Evolutionary conservation across 2,329 filamentous ascomycete species (phyloP).

Genomic region (Colletotrichum spinosum): DNA sequence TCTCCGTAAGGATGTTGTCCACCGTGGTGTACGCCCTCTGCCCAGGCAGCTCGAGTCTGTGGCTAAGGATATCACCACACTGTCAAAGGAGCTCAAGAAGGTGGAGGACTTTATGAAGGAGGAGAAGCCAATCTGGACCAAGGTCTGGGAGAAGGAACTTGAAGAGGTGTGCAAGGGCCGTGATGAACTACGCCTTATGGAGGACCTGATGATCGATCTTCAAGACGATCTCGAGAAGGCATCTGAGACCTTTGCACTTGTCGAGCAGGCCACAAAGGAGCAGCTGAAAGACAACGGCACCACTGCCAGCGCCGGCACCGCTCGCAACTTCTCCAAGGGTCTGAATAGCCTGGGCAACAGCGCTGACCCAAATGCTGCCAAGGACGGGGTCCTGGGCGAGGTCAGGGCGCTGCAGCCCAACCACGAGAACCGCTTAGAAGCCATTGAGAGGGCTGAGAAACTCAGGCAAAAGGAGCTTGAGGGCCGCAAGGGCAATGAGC

Average conservation of each 20-base stretch:
- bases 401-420: constrained; percentile 94
- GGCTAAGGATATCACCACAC: constrained; percentile 84
- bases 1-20: constrained; percentile 95
- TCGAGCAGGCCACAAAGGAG: constrained; percentile 98
- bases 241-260: constrained; percentile 90
- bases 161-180: constrained; percentile 96
- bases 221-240: constrained; percentile 97
- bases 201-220: constrained; percentile 92
- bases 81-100: constrained; percentile 89
- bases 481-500: constrained; percentile 76
- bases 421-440: constrained; percentile 91
- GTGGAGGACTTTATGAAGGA: constrained; percentile 91
- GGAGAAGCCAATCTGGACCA: constrained; percentile 97
- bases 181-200: constrained; percentile 94
- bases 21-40: constrained; percentile 89
- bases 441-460: constrained; percentile 97
- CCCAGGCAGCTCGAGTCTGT: constrained; percentile 91
- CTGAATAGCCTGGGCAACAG: constrained; percentile 62
- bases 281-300: constrained; percentile 83
- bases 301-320: constrained; percentile 60
- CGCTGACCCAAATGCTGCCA: constrained; percentile 81
- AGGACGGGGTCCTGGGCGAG: constrained; percentile 92
- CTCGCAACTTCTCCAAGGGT: constrained; percentile 67
- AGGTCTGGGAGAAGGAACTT: constrained; percentile 98
- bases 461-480: constrained; percentile 89